Base-by-base conservation (phyloP, 2,329 filamentous ascomycete species). In the Colletotrichum salicis region DNA sequence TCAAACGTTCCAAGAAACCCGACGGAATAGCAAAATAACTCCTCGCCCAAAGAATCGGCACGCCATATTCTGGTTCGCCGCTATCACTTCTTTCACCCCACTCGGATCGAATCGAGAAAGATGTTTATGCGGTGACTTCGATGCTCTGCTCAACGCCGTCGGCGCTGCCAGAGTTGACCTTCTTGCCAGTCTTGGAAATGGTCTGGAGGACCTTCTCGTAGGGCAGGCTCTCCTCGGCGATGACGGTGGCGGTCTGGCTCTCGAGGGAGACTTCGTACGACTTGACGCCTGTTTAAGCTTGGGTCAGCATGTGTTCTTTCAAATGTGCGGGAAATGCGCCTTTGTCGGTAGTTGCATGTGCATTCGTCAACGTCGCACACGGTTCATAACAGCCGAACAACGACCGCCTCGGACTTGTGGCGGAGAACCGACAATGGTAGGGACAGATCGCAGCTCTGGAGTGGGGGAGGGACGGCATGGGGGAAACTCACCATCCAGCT, bases 151-250 rank as follows among this genome's bases (percentile, higher is more conserved):
- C 80, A 71, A 88, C 86, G 66, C 93, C 93, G 79, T 95, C 92
- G 29, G 88, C 92, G 85, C 91, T 89, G 76, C 88, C 93, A 33
- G 88, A 91, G 83, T 93, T 97, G 80, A 98, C 91, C 79, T 92
- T 93, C 90, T 98, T 98, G 79, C 95, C 95, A 13, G 95, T 97
- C 91, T 97, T 97, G 88, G 93, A 91, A 82, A 98, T 97, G 82
- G 94, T 97, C 80, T 89, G 88, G 73, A 97, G 90, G 71, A 97
- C 94, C 60, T 90, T 94, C 75, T 94, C 90, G 86, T 96, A 97
- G 70, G 89, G 86, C 74, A 97, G 87, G 67, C 84, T 86, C 4
- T 90, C 86, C 75, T 91, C 89, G 74, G 95, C 90, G 76, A 92
- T 86, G 76, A 98, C 89, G 76, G 91, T 91, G 75, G 94, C 96